Evolutionary conservation across 805 yeast genomes (phyloP), one percentile per base, ranked within the genome.

Genomic region (Metschnikowia cubensis): DNA sequence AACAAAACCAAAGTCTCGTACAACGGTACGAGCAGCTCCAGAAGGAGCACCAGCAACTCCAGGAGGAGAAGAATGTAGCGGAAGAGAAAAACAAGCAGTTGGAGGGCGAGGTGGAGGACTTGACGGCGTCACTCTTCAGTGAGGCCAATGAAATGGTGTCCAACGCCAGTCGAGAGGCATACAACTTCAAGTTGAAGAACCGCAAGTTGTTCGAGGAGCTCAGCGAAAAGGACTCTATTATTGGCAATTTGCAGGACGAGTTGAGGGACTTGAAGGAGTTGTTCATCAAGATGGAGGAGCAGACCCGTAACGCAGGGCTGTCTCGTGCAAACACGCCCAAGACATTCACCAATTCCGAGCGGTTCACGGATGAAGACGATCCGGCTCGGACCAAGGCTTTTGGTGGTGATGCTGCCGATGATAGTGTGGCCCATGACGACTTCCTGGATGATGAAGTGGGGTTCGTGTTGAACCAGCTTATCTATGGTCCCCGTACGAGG

Each of bases 131-230:
- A 1, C 68, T 89, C 32, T 89, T 89, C 62, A 85, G 81, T 54
- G 94, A 89, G 62, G 96, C 96, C 13, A 89, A 89, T 62, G 76
- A 78, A 45, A 87, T 88, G 88, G 96, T 89, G 6, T 81, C 85
- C 44, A 81, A 83, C 53, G 96, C 96, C 0, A 80, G 87, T 52
- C 75, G 81, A 47, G 86, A 84, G 50, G 79, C 84, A 4, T 76
- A 83, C 60, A 81, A 80, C 33, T 74, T 74, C 53, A 82, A 83
- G 57, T 66, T 79, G 45, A 81, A 83, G 56, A 86, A 86, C 58
- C 69, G 76, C 33, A 82, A 77, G 54, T 63, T 87, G 43, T 59
- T 64, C 40, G 77, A 73, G 57, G 77, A 73, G 55, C 62, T 87
- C 35, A 76, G 74, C 35, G 96, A 89, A 63, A 84, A 84, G 61